Percentiles rank a stretch among this genome's conserved stretches.
These are phyloP conservation scores for Eutypa lata DNA, from an alignment of 2,329 filamentous ascomycete species.

Conservation along the genomic window DNA sequence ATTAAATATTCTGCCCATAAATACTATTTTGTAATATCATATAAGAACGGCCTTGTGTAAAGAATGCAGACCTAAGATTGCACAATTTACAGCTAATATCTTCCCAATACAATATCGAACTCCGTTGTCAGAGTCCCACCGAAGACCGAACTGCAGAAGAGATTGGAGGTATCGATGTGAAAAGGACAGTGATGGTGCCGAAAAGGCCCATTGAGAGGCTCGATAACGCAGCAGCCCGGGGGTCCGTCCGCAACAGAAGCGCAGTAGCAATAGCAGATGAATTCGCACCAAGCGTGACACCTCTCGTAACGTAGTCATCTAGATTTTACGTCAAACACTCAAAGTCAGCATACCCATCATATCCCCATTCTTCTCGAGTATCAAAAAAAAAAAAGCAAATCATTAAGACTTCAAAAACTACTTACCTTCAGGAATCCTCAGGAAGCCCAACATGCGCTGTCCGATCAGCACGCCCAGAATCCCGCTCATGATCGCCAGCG, in stretches of 20 bases:
- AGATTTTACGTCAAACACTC: not conserved
- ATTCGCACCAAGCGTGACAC: conserved; percentile 59
- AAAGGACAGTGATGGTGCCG: conserved; percentile 55
- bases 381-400: not conserved
- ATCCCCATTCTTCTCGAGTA: not conserved
- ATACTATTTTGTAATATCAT: too few species aligned
- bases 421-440: conserved; percentile 53
- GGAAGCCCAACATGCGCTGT: conserved; percentile 40
- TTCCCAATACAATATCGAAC: too few species aligned
- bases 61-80: too few species aligned
- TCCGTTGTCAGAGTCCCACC: conserved; percentile 30
- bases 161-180: conserved; percentile 55
- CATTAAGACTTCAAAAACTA: not conserved
- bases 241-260: conserved; percentile 52
- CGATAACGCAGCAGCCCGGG: conserved; percentile 56
- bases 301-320: conserved; percentile 63
- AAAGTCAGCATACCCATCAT: not conserved
- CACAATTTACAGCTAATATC: too few species aligned
- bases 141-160: conserved; percentile 44
- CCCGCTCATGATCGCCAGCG: conserved; percentile 57
- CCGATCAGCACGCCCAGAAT: conserved; percentile 58
- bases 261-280: conserved; percentile 59
- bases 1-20: too few species aligned
- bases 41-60: too few species aligned
- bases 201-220: conserved; percentile 61